phyloP scores from a whole-genome alignment of 306 rosid genomes.

The Citrullus mucosospermus region DNA sequence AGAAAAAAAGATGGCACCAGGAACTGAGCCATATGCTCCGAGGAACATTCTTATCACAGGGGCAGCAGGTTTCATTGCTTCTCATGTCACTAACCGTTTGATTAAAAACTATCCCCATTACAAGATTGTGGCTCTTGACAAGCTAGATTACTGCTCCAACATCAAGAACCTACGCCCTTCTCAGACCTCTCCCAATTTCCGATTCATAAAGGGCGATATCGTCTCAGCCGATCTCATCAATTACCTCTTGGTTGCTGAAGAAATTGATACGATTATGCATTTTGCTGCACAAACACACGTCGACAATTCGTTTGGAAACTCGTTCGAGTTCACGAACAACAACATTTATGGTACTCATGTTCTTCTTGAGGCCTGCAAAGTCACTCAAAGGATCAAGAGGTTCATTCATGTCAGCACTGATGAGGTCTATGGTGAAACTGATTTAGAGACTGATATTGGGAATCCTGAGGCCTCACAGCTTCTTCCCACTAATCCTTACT shows the following conservation, averaged over 20 bases:
- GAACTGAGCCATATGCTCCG: conserved; percentile 29
- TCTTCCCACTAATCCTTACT: conserved; percentile 65
- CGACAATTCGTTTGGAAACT: conserved; percentile 67
- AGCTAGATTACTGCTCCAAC: conserved; percentile 58
- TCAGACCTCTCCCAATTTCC: conserved; percentile 37
- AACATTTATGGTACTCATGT: conserved; percentile 69
- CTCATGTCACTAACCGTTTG: conserved; percentile 49
- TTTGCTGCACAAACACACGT: conserved; percentile 77
- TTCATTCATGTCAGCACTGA: conserved; percentile 76
- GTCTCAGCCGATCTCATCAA: conserved; percentile 46
- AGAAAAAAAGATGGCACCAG: conserved; percentile 24
- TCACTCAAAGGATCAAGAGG: conserved; percentile 32
- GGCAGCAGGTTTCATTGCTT: conserved; percentile 67
- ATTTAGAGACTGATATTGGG: conserved; percentile 36
- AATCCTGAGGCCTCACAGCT: conserved; percentile 60
- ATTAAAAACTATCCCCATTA: conserved; percentile 39
- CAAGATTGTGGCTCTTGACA: conserved; percentile 56
- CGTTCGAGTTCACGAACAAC: conserved; percentile 62
- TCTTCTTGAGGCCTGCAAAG: conserved; percentile 63
- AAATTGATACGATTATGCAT: conserved; percentile 67
- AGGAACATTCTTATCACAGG: conserved; percentile 57
- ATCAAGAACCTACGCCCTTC: conserved; percentile 38
- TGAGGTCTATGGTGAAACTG: conserved; percentile 72
- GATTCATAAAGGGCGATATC: conserved; percentile 55
- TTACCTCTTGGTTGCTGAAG: conserved; percentile 40